Percentiles rank a stretch among this genome's conserved stretches.
These are phyloP conservation scores for Aspergillus pseudotamarii DNA, from an alignment of 2,329 filamentous ascomycete species.

Conservation along the genomic window DNA sequence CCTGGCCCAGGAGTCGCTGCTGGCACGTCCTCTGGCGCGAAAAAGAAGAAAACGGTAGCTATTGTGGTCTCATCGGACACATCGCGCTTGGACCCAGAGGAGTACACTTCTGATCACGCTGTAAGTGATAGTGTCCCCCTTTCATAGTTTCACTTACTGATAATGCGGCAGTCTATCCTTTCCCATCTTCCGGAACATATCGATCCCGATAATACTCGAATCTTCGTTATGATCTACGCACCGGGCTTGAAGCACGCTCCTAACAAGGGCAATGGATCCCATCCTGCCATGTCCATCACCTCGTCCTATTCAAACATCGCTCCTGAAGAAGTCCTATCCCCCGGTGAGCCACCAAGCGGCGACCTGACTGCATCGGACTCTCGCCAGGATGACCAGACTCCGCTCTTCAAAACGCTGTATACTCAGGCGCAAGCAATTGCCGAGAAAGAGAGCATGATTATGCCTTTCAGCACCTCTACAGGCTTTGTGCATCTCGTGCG, in stretches of 20 bases:
- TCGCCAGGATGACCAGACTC: conserved; percentile 46
- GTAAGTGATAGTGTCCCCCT: conserved; percentile 57
- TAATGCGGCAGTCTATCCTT: conserved; percentile 68
- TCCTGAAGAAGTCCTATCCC: conserved; percentile 62
- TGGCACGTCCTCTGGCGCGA: conserved; percentile 35
- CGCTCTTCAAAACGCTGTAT: conserved; percentile 77
- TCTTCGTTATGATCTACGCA: conserved; percentile 89
- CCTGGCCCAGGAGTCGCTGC: conserved; percentile 37
- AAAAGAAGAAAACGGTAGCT: conserved; percentile 75
- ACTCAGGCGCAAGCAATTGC: conserved; percentile 77
- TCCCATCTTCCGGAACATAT: conserved; percentile 82
- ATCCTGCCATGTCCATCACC: conserved; percentile 65
- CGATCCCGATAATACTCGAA: conserved; percentile 71
- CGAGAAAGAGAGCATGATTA: conserved; percentile 80
- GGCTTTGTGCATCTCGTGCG: conserved; percentile 86
- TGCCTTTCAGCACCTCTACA: conserved; percentile 82
- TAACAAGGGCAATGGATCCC: conserved; percentile 45
- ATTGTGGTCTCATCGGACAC: conserved; percentile 84
- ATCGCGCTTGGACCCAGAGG: conserved; percentile 58
- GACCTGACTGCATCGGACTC: conserved; percentile 47
- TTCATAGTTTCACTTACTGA: conserved; percentile 12
- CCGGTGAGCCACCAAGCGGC: conserved; percentile 50
- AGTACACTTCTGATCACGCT: conserved; percentile 72
- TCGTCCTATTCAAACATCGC: conserved; percentile 90
- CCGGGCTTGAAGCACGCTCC: conserved; percentile 71